Base-by-base conservation (phyloP, 1,284 basidiomycete species). In the Golubevia pallescens region DNA sequence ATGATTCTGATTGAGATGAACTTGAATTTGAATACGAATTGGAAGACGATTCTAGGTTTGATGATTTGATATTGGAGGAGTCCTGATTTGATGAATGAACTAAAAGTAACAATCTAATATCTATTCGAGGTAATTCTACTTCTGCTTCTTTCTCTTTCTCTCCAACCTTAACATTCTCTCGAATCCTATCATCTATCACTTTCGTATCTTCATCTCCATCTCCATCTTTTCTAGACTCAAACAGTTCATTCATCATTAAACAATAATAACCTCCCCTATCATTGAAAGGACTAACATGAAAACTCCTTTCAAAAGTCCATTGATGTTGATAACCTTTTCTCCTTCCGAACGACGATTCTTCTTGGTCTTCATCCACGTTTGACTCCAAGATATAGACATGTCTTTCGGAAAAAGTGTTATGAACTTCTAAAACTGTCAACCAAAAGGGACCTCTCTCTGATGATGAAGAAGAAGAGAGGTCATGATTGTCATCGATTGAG, bases 251-350 rank as follows among this genome's bases (percentile, higher is more conserved):
- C 20, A 80, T 66, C n/a, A 73, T 69, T 20, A 79, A 65, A 6
- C 88, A 88, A 82, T 93, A 93, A 83, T 87, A 91, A 0, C 92
- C 92, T 19, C 88, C 87, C 2, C 92, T 88, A 73, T 92, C 90
- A 81, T 93, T 93, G 88, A 93, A 93, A 0, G 92, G 92, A 0
- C 91, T 93, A 28, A 93, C 92, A 75, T 93, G 92, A 81, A 93
- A 93, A 65, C 89, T 88, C 21, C 92, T 89, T 23, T 87, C 88
- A 63, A 93, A 90, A 0, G 90, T 91, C 91, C 92, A 93, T 68
- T 90, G 89, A 73, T 92, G 89, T 60, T 90, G 88, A 73, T 89
- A 91, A 2, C 61, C 65, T 48, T n/a, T 34, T 51, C 61, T 52
- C 38, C 23, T 42, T 42, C 24, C n/a, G n/a, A n/a, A n/a, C n/a